Evolutionary conservation across 1,139 yeast species (phyloP), one percentile per base, ranked within the genome.

Genomic region (Pichia cactophila): DNA sequence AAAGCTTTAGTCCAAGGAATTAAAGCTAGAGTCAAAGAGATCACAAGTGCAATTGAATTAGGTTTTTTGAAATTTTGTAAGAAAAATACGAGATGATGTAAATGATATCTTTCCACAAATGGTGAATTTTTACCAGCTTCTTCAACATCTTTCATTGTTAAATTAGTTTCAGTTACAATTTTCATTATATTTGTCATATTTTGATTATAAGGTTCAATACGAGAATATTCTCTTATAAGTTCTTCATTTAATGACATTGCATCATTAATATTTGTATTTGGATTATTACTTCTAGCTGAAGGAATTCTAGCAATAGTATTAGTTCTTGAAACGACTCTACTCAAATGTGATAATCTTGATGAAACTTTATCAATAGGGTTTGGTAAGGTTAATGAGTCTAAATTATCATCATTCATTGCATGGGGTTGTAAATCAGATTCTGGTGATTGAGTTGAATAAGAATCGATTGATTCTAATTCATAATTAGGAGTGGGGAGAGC

Each of bases 1-100:
- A 89, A 72, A 0, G 94, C 87, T 60, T 87, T 84, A 5, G 86
- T 69, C 71, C 96, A 90, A 1, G 97, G 96, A 17, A 94, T 73
- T 80, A 90, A 81, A 6, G 95, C 83, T 33, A 88, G 70, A 3
- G 76, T 71, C 41, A 90, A 65, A 0, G 95, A 75, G 0, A 80
- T 37, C 4, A 88, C 72, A 36, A 89, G 75, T 0, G 90, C 74
- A 46, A 83, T 58, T 1, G 96, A 83, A 52, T 81, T 84, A 0
- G 96, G 95, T 16, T 94, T 74, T 41, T 73, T 60, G 54, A 89
- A 75, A 65, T 87, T 88, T 59, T 61, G 56, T 23, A 66, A n/a
- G 41, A 69, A 52, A 48, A 66, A 69, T 4, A 67, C 59, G 0
- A 70, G 26, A 56, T 61, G 65, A 14, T 64, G 58, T 11, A 70